Evolutionary conservation across 1,139 yeast genomes (phyloP).

Genomic region (Nakaseomyces sp.): DNA sequence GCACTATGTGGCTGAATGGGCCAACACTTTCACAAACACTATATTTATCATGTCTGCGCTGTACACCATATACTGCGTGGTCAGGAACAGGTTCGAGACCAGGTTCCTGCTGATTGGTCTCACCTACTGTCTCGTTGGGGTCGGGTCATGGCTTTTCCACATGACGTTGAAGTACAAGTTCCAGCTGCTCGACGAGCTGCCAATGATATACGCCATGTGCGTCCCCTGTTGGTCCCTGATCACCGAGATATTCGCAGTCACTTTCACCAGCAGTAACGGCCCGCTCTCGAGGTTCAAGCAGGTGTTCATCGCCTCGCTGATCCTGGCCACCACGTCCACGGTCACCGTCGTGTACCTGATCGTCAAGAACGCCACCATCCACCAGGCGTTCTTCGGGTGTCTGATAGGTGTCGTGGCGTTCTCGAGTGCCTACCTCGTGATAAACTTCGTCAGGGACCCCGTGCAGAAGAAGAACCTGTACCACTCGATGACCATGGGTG

Average conservation of each 20-base stretch:
- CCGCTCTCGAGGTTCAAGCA: background rate
- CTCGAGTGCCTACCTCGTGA: conserved; percentile 42
- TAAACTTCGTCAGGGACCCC: conserved; percentile 42
- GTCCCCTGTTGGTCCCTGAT: conserved; percentile 76
- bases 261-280: conserved; percentile 6
- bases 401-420: conserved; percentile 50
- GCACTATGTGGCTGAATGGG: conserved; percentile 78
- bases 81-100: conserved; percentile 51
- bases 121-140: conserved; percentile 82
- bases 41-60: conserved; percentile 56
- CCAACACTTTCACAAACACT: conserved; percentile 73
- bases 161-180: conserved; percentile 86
- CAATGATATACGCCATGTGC: conserved; percentile 96
- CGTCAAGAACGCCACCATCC: conserved; percentile 75
- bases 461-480: conserved; percentile 42
- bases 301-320: background rate
- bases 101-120: conserved; percentile 63
- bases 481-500: conserved; percentile 48
- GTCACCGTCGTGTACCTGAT: conserved; percentile 39
- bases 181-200: conserved; percentile 88
- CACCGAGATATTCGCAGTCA: conserved; percentile 41
- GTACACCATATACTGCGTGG: conserved; percentile 57
- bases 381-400: conserved; percentile 58
- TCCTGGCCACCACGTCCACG: background rate
- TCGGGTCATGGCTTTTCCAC: conserved; percentile 92